Evolutionary conservation across 305 asterid species (phyloP).

Genomic region (Fraxinus angustifolia): DNA sequence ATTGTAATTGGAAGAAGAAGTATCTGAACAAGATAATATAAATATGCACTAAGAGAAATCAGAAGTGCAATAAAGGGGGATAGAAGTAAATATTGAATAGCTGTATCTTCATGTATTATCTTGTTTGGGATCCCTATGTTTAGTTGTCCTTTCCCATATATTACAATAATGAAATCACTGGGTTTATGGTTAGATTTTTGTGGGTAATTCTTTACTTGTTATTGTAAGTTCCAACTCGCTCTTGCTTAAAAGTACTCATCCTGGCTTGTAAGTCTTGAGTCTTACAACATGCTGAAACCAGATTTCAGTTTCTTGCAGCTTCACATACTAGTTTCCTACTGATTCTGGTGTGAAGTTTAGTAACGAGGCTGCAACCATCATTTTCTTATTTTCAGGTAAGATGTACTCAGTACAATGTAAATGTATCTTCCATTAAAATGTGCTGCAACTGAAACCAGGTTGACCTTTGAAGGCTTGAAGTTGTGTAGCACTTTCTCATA

Average conservation of each 20-base stretch:
- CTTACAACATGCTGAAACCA: neutral
- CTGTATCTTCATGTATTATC: neutral
- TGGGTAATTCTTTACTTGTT: neutral
- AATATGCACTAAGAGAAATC: neutral
- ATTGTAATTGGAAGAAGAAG: neutral
- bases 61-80: neutral
- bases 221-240: neutral
- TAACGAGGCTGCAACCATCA: slow-evolving; percentile 8
- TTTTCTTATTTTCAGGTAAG: slow-evolving; percentile 26
- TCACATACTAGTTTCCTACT: neutral
- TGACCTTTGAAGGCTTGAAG: slow-evolving; percentile 27
- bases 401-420: slow-evolving; percentile 32
- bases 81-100: neutral
- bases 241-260: neutral
- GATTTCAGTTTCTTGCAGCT: neutral
- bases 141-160: neutral
- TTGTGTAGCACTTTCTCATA: slow-evolving; percentile 16
- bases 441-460: slow-evolving; percentile 32
- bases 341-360: slow-evolving; percentile 14
- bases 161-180: neutral
- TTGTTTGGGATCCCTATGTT: neutral
- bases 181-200: neutral
- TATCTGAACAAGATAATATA: neutral
- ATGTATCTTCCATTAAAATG: slow-evolving; percentile 18
- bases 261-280: neutral